Conservation (phyloP, 768 basidiomycete genomes). For the Phaeolepiota aurea region DNA sequence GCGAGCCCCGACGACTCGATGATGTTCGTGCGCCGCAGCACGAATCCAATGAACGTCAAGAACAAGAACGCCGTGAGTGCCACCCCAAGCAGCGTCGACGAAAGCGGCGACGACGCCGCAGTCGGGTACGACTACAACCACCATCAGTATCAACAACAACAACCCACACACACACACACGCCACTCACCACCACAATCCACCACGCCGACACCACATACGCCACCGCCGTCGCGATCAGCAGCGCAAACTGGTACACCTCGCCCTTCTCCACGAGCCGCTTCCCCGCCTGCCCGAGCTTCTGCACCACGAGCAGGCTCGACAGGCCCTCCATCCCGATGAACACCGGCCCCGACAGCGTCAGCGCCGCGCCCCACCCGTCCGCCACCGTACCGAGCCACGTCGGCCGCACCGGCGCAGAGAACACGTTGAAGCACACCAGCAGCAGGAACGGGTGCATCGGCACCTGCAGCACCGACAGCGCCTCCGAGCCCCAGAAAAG, state of each 20-base stretch:
- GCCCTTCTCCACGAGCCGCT: conserved; percentile 57
- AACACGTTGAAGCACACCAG: conserved; percentile 84
- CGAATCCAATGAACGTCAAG: conserved; percentile 87
- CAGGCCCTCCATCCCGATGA: conserved; percentile 77
- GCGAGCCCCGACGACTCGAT: conserved; percentile 87
- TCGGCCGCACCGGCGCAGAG: conserved; percentile 53
- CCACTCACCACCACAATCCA: conserved; percentile 77
- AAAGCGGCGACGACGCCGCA: conserved; percentile 75
- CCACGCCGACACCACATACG: conserved; percentile 78
- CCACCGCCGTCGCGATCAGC: conserved; percentile 67
- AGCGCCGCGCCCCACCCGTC: conserved; percentile 69
- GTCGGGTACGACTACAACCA: conserved; percentile 76
- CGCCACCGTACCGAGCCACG: conserved; percentile 46
- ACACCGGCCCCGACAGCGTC: conserved; percentile 65
- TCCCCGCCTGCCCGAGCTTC: conserved; percentile 71
- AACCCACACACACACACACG: conserved; percentile 80
- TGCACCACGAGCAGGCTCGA: conserved; percentile 80
- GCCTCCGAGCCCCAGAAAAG: conserved; percentile 64
- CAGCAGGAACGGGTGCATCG: conserved; percentile 80
- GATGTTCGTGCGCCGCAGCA: conserved; percentile 81
- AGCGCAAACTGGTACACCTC: conserved; percentile 73
- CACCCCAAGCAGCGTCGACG: conserved; percentile 83
- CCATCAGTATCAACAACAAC: conserved; percentile 81
- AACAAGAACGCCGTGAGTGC: conserved; percentile 86
- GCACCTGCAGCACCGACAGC: conserved; percentile 73